phyloP scores from a whole-genome alignment of 441 rosid genomes.

The Eutrema salsugineum region DNA sequence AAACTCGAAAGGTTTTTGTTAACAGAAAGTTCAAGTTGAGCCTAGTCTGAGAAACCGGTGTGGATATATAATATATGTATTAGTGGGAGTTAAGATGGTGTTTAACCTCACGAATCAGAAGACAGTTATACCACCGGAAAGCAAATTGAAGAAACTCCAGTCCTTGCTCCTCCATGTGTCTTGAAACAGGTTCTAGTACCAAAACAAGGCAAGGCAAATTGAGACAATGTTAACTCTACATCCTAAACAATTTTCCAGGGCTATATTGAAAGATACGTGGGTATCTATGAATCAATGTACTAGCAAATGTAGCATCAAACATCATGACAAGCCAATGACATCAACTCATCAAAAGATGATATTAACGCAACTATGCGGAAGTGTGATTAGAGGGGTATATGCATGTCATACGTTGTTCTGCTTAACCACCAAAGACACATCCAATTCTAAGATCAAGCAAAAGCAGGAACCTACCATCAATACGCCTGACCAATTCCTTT shows the following conservation, averaged over 20 bases:
- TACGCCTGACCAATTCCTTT: slow-evolving; percentile 92
- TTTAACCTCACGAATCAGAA: slow-evolving; percentile 86
- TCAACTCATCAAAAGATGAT: neutral
- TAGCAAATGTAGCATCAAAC: neutral
- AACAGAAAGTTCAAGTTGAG: neutral
- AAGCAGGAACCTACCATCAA: slow-evolving; percentile 66
- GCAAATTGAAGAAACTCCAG: slow-evolving; percentile 98
- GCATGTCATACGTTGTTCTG: neutral
- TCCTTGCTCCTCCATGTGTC: slow-evolving; percentile 97
- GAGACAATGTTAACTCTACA: slow-evolving; percentile 2
- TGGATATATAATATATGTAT: slow-evolving; percentile 9
- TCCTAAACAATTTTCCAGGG: neutral
- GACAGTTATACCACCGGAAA: slow-evolving; percentile 99
- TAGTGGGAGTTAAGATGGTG: neutral
- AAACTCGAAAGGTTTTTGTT: slow-evolving; percentile 21
- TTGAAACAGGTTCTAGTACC: slow-evolving; percentile 86
- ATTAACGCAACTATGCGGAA: neutral
- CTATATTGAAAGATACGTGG: neutral
- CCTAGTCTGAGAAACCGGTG: neutral
- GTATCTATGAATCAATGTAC: neutral
- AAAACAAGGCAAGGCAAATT: neutral
- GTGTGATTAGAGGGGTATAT: neutral
- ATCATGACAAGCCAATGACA: neutral
- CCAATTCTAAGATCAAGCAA: neutral
- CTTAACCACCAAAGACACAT: slow-evolving; percentile 1